Percentiles rank a stretch among this genome's conserved stretches.
Conservation (phyloP, 495 filamentous ascomycete species). For the Penicilliopsis zonata region DNA sequence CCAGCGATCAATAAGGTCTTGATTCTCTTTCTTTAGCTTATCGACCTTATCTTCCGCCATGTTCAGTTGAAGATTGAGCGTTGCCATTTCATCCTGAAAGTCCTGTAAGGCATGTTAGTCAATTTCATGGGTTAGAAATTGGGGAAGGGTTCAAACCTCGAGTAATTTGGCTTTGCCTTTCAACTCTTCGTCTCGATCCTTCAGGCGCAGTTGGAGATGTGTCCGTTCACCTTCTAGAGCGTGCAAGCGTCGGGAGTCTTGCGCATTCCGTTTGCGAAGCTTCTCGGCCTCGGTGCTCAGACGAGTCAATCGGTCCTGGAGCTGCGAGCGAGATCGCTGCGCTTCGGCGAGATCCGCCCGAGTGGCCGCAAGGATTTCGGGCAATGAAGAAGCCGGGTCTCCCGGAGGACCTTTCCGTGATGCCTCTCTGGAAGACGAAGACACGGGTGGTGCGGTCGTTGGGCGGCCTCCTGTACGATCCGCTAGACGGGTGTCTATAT, state of each 20-base stretch:
- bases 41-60: conserved; percentile 61
- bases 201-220: conserved; percentile 47
- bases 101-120: conserved; percentile 32
- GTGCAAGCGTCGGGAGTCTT: conserved; percentile 44
- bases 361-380: conserved; percentile 34
- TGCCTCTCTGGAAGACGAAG: conserved; percentile 14
- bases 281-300: conserved; percentile 49
- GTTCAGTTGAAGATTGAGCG: conserved; percentile 76
- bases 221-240: conserved; percentile 52
- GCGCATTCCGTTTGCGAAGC: conserved; percentile 41
- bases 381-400: conserved; percentile 10
- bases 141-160: conserved; percentile 36
- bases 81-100: conserved; percentile 82
- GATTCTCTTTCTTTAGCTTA: conserved; percentile 68
- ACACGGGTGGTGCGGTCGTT: conserved; percentile 4
- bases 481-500: conserved; percentile 54
- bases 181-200: conserved; percentile 77
- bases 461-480: conserved; percentile 35
- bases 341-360: conserved; percentile 58
- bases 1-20: conserved; percentile 80
- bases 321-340: conserved; percentile 54
- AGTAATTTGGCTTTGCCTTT: conserved; percentile 69
- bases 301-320: conserved; percentile 47
- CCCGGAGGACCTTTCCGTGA: conserved; percentile 4
- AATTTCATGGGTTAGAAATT: conserved; percentile 4